A percentile compares a stretch with the other conserved stretches of the same genome.
Conservation (phyloP, 345 rosid genomes). For the Eucalyptus globulus region DNA sequence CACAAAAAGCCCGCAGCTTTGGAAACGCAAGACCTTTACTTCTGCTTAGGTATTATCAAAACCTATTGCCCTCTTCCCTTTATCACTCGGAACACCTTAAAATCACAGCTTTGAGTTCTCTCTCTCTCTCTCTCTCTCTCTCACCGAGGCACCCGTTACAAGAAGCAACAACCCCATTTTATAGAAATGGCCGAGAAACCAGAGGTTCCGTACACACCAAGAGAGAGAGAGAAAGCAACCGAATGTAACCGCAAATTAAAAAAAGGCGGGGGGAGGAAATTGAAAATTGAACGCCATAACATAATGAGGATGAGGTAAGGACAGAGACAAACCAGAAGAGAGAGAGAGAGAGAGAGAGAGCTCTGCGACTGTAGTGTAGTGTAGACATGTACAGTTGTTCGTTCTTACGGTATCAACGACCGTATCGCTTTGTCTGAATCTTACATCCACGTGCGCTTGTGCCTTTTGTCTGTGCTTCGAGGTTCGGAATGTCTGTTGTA, state of each 20-base stretch:
- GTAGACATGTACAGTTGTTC: neutral
- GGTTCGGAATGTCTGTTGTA: neutral
- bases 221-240: neutral
- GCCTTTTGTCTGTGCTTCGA: neutral
- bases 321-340: too few species aligned
- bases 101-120: neutral
- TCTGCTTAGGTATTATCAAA: neutral
- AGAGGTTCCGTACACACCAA: neutral
- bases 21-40: neutral
- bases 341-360: neutral
- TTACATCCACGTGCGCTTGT: neutral
- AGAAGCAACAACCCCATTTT: neutral
- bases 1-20: neutral
- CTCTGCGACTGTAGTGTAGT: neutral
- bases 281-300: too few species aligned
- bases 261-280: neutral
- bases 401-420: neutral
- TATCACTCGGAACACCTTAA: neutral
- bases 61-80: neutral
- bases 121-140: neutral
- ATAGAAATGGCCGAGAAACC: neutral
- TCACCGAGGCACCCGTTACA: neutral
- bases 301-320: too few species aligned
- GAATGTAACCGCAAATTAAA: neutral
- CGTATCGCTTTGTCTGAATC: neutral